Evolutionary conservation across 2,329 filamentous ascomycete genomes (phyloP).

Genomic region (Paraphaeosphaeria sporulosa): DNA sequence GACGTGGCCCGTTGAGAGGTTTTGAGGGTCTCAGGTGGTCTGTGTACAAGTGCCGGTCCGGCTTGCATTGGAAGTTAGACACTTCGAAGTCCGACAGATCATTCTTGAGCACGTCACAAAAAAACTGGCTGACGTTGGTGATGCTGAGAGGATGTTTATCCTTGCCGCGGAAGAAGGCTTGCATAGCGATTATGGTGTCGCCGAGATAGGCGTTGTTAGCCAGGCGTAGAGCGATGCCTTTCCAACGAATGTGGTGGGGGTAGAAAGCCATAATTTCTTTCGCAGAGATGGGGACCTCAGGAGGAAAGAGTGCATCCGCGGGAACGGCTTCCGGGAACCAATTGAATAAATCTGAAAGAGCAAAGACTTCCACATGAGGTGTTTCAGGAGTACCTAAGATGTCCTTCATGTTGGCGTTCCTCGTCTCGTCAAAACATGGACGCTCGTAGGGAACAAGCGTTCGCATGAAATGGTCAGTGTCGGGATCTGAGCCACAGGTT

Average conservation of each 20-base stretch:
- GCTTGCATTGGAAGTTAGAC: conserved; percentile 18
- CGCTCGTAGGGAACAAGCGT: conserved; percentile 20
- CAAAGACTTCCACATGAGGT: not conserved
- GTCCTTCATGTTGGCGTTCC: conserved; percentile 22
- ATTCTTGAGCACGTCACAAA: conserved; percentile 21
- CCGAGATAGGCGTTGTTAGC: conserved; percentile 31
- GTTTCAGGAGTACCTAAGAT: conserved; percentile 10
- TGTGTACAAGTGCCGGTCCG: conserved; percentile 24
- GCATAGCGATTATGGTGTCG: conserved; percentile 30
- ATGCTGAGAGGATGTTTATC: conserved; percentile 14
- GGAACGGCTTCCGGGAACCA: conserved; percentile 33
- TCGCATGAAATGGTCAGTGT: conserved; percentile 7
- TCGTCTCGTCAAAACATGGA: conserved; percentile 30
- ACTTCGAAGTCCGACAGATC: conserved; percentile 23
- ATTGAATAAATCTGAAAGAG: not conserved
- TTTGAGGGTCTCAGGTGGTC: conserved; percentile 15
- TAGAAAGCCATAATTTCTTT: conserved; percentile 40
- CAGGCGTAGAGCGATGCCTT: conserved; percentile 32
- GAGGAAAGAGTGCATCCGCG: conserved; percentile 33
- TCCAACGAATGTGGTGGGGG: conserved; percentile 36
- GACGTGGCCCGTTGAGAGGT: conserved; percentile 14
- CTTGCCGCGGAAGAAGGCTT: conserved; percentile 30
- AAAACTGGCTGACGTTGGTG: conserved; percentile 19
- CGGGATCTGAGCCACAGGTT: conserved; percentile 3
- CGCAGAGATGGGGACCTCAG: conserved; percentile 31